phyloP scores from a whole-genome alignment of 1,284 basidiomycete species.

The Puccinia triticina region DNA sequence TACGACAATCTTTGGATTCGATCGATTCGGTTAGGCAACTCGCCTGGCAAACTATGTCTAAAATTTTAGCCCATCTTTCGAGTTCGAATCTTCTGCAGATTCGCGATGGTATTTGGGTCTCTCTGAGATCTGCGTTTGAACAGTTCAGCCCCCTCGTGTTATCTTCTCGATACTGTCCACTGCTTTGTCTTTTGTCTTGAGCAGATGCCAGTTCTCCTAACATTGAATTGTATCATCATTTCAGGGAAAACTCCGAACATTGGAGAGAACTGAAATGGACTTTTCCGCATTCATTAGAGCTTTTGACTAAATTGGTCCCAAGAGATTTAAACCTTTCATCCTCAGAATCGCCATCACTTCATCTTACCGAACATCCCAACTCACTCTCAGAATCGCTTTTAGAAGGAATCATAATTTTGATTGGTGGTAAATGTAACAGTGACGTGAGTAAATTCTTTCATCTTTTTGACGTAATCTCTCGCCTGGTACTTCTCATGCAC shows the following conservation, averaged over 20 bases:
- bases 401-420: slow-evolving; percentile 42
- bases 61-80: slow-evolving; percentile 10
- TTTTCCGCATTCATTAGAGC: slow-evolving; percentile 24
- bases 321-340: background rate
- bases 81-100: background rate
- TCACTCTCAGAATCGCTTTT: slow-evolving; percentile 20
- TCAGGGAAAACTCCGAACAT: slow-evolving; percentile 23
- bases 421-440: slow-evolving; percentile 47
- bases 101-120: background rate
- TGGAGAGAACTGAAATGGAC: slow-evolving; percentile 47
- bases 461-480: background rate
- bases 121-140: slow-evolving; percentile 25
- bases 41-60: slow-evolving; percentile 41
- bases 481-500: too few species aligned
- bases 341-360: background rate
- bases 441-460: slow-evolving; percentile 8
- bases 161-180: background rate
- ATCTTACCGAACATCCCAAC: background rate
- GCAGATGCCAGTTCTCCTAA: background rate
- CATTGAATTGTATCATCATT: background rate
- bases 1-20: slow-evolving; percentile 40
- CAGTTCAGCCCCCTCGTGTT: slow-evolving; percentile 9
- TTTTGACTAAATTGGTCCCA: background rate
- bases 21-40: slow-evolving; percentile 46
- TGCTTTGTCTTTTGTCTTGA: background rate